Conservation (phyloP, 345 rosid genomes). For the Xanthoceras sorbifolium region DNA sequence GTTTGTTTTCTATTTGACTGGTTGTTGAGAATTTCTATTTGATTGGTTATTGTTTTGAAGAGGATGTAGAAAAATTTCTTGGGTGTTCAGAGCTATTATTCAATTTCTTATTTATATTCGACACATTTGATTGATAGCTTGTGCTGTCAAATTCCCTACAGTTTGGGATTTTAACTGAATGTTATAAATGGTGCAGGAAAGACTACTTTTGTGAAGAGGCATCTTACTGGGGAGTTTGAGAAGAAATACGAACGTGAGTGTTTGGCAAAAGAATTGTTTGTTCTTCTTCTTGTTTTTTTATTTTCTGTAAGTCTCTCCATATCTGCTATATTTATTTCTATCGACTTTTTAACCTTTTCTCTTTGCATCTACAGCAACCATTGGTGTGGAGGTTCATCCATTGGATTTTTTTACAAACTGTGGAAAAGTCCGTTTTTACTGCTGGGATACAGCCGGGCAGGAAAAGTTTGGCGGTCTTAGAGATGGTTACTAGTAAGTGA, state of each 20-base stretch:
- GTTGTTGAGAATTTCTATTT: neutral
- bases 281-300: neutral
- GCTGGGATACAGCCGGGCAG: slow-evolving; percentile 99
- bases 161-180: neutral
- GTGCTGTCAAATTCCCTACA: too few species aligned
- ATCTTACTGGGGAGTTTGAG: slow-evolving; percentile 95
- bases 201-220: slow-evolving; percentile 89
- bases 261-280: too few species aligned
- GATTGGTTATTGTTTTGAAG: neutral
- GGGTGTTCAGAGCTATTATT: neutral
- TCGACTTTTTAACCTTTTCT: neutral
- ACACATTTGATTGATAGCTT: neutral
- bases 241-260: slow-evolving; percentile 92
- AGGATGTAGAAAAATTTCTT: neutral
- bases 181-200: slow-evolving; percentile 54
- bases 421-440: slow-evolving; percentile 86
- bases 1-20: neutral
- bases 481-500: slow-evolving; percentile 93
- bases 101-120: too few species aligned
- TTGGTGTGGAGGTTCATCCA: slow-evolving; percentile 97
- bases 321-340: neutral
- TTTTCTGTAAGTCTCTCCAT: too few species aligned
- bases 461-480: slow-evolving; percentile 95
- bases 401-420: slow-evolving; percentile 92
- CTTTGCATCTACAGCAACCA: slow-evolving; percentile 56